Evolutionary conservation across 2,329 filamentous ascomycete species (phyloP), one percentile per base, ranked within the genome.

Genomic region (Fusarium xylarioides): DNA sequence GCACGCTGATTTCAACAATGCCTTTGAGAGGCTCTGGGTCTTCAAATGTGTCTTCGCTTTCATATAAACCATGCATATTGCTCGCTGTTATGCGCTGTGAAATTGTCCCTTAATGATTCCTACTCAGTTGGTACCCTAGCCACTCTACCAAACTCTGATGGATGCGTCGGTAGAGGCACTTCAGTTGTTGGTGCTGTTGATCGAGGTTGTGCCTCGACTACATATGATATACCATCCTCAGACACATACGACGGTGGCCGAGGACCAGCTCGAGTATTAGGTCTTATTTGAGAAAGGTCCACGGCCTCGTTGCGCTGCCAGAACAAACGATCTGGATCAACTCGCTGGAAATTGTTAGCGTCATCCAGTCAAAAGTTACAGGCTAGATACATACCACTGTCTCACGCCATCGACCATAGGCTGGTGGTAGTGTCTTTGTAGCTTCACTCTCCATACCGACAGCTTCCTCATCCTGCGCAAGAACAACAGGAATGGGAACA

Each of bases 331-430:
- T 95, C 90, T 3, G 94, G 94, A 77, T 97, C 92, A 37, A 95
- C 92, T 53, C 93, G 88, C 89, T 93, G 76, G 34, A 43, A 28
- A 54, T 10, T 11, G n/a, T 71, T 56, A 78, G 71, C 43, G 23
- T 23, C 11, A 19, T 30, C 18, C 30, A 3, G 21, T 14, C 35
- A 43, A 32, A 21, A 7, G 10, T 23, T 6, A 11, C 11, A 10
- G 5, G 47, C 16, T 26, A 32, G 35, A 4, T 53, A 90, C 91
- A 81, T 87, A 93, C 91, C 82, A 96, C 93, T 77, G 92, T 95
- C 80, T 91, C 91, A 58, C 94, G 87, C 93, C 94, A 97, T 2
- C 94, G 84, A 0, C 95, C 95, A 79, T 97, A 97, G 5, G 94
- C 94, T 0, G 95, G 95, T 8, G 95, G 95, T 14, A 91, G 89